These are phyloP conservation scores for Dactylellina parvicollis DNA, from an alignment of 2,329 filamentous ascomycete genomes.

Conservation along the genomic window DNA sequence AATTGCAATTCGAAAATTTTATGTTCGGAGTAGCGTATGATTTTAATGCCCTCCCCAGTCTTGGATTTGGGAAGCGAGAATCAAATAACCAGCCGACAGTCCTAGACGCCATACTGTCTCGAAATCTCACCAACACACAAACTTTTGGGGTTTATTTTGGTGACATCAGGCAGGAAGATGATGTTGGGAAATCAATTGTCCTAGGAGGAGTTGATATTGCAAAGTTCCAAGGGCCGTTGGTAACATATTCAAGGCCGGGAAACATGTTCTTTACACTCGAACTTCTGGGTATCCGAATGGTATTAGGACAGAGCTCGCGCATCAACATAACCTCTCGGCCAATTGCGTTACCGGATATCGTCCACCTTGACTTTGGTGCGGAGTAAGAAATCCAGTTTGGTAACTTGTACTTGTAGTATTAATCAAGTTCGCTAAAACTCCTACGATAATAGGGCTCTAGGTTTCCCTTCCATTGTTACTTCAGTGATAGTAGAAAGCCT, in stretches of 20 bases:
- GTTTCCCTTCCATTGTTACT: neutral
- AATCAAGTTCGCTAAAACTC: neutral
- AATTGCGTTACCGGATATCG: neutral
- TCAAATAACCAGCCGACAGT: neutral
- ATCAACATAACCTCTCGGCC: neutral
- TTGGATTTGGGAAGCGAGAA: neutral
- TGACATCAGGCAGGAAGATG: neutral
- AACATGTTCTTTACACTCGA: neutral
- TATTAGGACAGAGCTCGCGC: neutral
- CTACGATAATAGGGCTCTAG: neutral
- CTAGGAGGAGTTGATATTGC: constrained; percentile 21
- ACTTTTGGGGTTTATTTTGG: constrained; percentile 11
- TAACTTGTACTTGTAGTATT: neutral
- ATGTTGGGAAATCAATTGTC: neutral
- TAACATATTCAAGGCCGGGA: neutral
- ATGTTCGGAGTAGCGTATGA: neutral
- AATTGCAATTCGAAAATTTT: neutral
- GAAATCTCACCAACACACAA: neutral
- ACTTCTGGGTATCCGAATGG: neutral
- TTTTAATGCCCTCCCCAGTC: neutral
- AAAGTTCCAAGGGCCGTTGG: neutral
- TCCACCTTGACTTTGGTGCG: neutral
- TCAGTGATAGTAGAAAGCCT: neutral
- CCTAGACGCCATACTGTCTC: neutral
- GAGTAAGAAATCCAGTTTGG: neutral